Base-by-base conservation (phyloP, 2,329 filamentous ascomycete genomes). In the Laburnicola sp. region DNA sequence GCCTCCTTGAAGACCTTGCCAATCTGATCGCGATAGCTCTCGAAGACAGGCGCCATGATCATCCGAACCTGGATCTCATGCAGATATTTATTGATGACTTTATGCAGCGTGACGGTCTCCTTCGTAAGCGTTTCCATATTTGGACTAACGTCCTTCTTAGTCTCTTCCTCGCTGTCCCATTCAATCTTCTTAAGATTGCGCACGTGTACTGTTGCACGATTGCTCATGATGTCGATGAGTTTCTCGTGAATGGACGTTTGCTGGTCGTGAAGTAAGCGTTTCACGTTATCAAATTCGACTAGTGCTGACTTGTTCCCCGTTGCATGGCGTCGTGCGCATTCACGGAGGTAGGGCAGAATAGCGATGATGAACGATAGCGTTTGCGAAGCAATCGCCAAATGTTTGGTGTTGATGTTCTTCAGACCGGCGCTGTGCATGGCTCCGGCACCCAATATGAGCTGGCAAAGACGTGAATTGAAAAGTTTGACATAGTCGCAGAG, bases 391-490 rank as follows among this genome's bases (percentile, higher is more conserved):
- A 97, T 84, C 0, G 94, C 92, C 1, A 99, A 82, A 74, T 99
- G 93, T 64, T 94, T 94, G 0, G 94, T 96, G 0, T 71, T 71
- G 70, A 99, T 99, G 66, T 97, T 97, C 71, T 91, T 96, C 21
- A 99, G 78, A 0, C 93, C 93, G 1, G 92, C 94, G 10, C 88
- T 91, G 31, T 85, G 82, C 4, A 90, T 97, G 3, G 94, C 94
- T 3, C 94, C 94, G 1, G 94, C 94, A 1, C 94, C 94, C 5
- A 99, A 85, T 58, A 99, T 97, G 51, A 99, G 82, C 70, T 99
- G 94, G n/a, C 89, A 95, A 51, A 92, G 92, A 21, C 94, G 87
- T 2, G 91, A 97, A 72, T 99, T 97, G 80, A 97, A 99, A 3
- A 96, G 81, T 59, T 94, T 89, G 10, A 97, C 80, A 66, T 95